Percentiles rank a stretch among this genome's conserved stretches.
Evolutionary conservation across 805 yeast genomes (phyloP).

Genomic region (Kluyveromyces nonfermentans): DNA sequence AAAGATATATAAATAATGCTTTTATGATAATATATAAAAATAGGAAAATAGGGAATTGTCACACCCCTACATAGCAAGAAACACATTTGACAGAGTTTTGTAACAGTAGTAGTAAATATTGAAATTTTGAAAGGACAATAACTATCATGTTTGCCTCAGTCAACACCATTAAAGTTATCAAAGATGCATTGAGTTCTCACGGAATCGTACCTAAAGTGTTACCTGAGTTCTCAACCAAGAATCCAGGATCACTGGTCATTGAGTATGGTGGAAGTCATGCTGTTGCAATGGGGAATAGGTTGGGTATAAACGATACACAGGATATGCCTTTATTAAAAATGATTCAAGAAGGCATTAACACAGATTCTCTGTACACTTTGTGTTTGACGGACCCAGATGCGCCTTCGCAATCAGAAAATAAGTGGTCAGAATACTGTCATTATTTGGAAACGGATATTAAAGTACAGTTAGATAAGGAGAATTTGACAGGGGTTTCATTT

Average conservation of each 20-base stretch:
- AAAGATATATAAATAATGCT: too few species aligned
- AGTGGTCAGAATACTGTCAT: conserved; percentile 85
- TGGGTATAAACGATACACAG: conserved; percentile 59
- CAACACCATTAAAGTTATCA: conserved; percentile 10
- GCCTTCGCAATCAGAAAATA: conserved; percentile 71
- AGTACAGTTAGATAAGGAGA: conserved; percentile 8
- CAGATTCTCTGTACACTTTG: conserved; percentile 52
- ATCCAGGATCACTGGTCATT: conserved; percentile 20
- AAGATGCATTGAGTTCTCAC: conserved; percentile 20
- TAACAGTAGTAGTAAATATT: too few species aligned
- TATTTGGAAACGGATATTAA: conserved; percentile 46
- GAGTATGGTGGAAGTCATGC: conserved; percentile 20
- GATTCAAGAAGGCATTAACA: conserved; percentile 37
- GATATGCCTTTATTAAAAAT: conserved; percentile 56
- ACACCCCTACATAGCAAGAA: too few species aligned
- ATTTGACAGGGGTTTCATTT: conserved; percentile 33
- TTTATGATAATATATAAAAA: too few species aligned
- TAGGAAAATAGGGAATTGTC: too few species aligned
- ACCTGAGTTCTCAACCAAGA: conserved; percentile 9
- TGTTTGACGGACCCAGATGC: conserved; percentile 93
- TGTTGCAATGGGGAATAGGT: conserved; percentile 72
- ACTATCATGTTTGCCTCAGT: conserved; percentile 3
- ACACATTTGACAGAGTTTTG: too few species aligned
- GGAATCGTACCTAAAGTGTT: conserved; percentile 23
- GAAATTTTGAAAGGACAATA: background rate